Evolutionary conservation across 331 rosid genomes (phyloP).

Genomic region (Malus hybrid): DNA sequence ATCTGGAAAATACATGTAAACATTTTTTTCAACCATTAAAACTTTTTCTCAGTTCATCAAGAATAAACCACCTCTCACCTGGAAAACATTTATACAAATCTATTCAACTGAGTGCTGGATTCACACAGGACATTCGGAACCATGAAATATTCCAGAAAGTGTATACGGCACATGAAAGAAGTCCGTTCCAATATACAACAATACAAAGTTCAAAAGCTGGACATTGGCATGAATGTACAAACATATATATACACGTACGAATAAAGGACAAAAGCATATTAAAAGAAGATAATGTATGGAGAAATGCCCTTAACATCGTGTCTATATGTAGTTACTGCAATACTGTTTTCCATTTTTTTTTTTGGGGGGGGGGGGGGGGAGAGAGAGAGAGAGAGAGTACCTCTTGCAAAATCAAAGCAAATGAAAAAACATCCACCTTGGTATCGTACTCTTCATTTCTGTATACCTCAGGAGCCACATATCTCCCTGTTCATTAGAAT

Average conservation of each 20-base stretch:
- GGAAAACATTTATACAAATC: background rate
- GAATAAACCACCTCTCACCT: background rate
- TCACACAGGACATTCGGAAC: background rate
- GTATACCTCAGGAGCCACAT: constrained; percentile 91
- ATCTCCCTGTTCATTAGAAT: constrained; percentile 36
- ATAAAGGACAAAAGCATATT: no score
- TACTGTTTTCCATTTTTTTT: no score
- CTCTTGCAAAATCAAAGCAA: constrained; percentile 89
- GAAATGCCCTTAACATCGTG: background rate
- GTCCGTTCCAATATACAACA: background rate
- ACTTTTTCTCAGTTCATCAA: background rate
- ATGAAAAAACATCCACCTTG: constrained; percentile 86
- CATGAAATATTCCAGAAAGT: background rate
- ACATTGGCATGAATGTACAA: background rate
- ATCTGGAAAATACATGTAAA: constrained; percentile 35
- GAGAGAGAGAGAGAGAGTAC: constrained; percentile 23
- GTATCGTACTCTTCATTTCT: constrained; percentile 81
- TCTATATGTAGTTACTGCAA: background rate
- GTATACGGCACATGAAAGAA: background rate
- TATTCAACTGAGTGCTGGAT: background rate
- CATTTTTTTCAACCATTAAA: background rate
- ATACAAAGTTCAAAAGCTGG: background rate
- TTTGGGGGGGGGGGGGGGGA: background rate
- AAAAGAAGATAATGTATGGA: background rate
- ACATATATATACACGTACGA: no score